Conservation (phyloP, 2,329 filamentous ascomycete species). For the Knufia fluminis region DNA sequence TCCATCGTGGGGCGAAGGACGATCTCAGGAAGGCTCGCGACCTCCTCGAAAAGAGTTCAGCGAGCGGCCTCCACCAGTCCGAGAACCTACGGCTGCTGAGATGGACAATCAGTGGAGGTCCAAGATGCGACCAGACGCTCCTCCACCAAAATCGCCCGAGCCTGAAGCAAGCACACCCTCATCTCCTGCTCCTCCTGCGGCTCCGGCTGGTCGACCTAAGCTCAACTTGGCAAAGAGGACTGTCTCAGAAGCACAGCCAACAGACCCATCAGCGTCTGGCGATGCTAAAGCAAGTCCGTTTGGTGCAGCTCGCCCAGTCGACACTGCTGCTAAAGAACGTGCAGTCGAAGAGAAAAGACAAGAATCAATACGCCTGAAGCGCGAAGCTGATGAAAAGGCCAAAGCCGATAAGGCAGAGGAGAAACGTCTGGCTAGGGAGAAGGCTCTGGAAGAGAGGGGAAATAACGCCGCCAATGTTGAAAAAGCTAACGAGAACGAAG, state of each 20-base stretch:
- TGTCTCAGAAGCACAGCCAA: conserved; percentile 61
- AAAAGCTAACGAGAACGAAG: conserved; percentile 12
- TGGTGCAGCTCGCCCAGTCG: conserved; percentile 84
- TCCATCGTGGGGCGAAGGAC: conserved; percentile 63
- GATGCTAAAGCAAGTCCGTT: conserved; percentile 88
- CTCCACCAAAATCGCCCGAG: conserved; percentile 51
- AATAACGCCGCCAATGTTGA: conserved; percentile 28
- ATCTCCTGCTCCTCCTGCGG: conserved; percentile 56
- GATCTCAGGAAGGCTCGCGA: conserved; percentile 65
- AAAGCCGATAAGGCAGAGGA: conserved; percentile 63
- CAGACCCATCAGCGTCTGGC: conserved; percentile 35
- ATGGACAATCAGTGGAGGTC: conserved; percentile 87
- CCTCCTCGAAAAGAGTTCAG: conserved; percentile 70
- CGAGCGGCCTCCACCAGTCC: conserved; percentile 57
- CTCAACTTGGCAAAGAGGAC: conserved; percentile 87
- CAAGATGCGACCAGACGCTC: conserved; percentile 76
- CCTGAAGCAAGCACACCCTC: conserved; percentile 66
- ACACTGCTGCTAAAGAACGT: conserved; percentile 80
- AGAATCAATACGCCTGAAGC: conserved; percentile 67
- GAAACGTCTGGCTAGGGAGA: conserved; percentile 55
- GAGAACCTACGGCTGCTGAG: conserved; percentile 77
- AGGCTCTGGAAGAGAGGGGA: conserved; percentile 46
- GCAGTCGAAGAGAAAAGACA: conserved; percentile 84
- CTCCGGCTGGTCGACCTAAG: conserved; percentile 61
- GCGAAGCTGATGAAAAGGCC: conserved; percentile 75